Evolutionary conservation across 352 stramenopile genomes (phyloP), one percentile per base, ranked within the genome.

Genomic region (Blastocystis sp.): DNA sequence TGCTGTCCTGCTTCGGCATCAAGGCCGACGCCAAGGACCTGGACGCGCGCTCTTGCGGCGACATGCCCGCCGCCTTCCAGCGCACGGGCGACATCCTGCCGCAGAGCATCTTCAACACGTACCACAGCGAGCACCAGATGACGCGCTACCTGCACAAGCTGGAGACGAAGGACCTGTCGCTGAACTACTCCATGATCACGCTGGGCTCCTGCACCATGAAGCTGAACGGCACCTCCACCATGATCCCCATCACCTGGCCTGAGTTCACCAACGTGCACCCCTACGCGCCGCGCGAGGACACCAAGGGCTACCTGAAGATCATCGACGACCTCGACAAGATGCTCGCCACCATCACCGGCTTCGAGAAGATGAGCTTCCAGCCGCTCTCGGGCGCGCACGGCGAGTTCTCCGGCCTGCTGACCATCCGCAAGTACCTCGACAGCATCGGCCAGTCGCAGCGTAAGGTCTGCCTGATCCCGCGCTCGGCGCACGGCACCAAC

Each of bases 201-300:
- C 92, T 99, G 4, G 97, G 97, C 62, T 98, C 95, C 23, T 99
- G 97, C 90, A 99, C 97, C n/a, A 99, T 99, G 97, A 99, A 99
- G 92, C 92, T 99, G 10, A 99, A 99, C 90, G 94, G 96, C 43
- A 96, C 97, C 23, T 93, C 93, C 77, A 96, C 98, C 91, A 94
- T 99, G 91, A 94, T 97, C 59, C 96, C 97, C 1, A 92, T 99
- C 14, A 97, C 96, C 14, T 99, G 96, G 97, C 92, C 92, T 48
- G 95, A 98, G 89, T 98, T 99, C 90, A 94, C 92, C 66, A 95
- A 98, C 90, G 94, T 99, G 62, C 97, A 99, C 89, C 97, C 97
- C 52, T 99, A 99, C 89, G 96, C 93, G 28, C 96, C 96, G 28
- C 90, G 92, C 52, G 92, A 98, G 77, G 95, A 98, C 92, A 93